Evolutionary conservation across 2,329 filamentous ascomycete species (phyloP), one percentile per base, ranked within the genome.

Genomic region (Aspergillus aculeatus): DNA sequence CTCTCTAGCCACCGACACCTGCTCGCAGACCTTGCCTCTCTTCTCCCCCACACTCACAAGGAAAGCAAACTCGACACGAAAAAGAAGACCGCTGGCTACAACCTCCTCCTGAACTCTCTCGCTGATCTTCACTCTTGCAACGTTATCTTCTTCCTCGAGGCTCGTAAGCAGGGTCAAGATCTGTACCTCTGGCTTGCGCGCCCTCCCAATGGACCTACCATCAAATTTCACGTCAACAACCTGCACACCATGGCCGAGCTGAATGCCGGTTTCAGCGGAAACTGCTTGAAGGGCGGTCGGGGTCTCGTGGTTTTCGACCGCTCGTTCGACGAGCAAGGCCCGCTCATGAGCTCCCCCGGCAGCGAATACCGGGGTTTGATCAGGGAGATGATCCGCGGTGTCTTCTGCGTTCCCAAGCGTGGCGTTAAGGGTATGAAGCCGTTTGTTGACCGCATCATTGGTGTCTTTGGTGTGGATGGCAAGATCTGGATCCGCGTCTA

Each of bases 51-150:
- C 76, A 88, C 89, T 66, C 88, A 92, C 72, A 96, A 96, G 80
- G 95, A 99, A 75, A 92, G 90, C 69, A 99, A 99, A 79, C 91
- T 97, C 66, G 95, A 99, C 77, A 95, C 92, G 56, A 98, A 98
- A 80, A 93, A 91, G 41, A 92, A 78, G 68, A 76, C 74, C 6
- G 74, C 78, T 52, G 78, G 78, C 41, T 81, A 81, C 68, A 95
- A 81, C 84, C 92, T 68, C 84, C 87, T 83, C 82, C 85, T 96
- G 54, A 95, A 95, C 78, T 91, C 93, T 71, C 78, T 83, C 23
- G 84, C 84, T 41, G 86, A 89, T 65, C 83, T 96, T 31, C 95
- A 96, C 82, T 96, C 95, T 74, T 96, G 91, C 84, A 96, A 96
- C 80, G 94, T 96, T 74, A 86, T 95, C 59, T 84, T 97, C 63